Percentiles rank a stretch among this genome's conserved stretches.
Conservation (phyloP, 192 early-diverging fungal species). For the Linnemannia elongata region DNA sequence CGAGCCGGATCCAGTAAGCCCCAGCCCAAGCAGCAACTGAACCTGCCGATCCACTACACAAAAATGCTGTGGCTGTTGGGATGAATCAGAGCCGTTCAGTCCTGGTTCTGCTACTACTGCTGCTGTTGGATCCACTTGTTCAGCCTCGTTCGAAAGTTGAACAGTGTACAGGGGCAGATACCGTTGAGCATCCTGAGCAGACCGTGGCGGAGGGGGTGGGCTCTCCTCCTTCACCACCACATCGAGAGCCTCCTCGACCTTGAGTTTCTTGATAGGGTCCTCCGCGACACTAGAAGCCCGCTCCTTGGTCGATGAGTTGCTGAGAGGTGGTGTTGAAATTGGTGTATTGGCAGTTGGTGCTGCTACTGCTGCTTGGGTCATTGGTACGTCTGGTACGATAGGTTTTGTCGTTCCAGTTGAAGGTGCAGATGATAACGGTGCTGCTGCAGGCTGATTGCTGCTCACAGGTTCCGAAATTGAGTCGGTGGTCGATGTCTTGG, state of each 20-base stretch:
- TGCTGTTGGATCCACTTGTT: constrained; percentile 15
- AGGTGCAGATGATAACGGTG: neutral
- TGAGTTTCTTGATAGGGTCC: neutral
- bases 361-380: neutral
- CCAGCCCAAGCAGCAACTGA: constrained; percentile 70
- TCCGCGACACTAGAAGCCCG: neutral
- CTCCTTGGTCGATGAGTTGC: neutral
- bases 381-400: neutral
- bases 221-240: constrained; percentile 24
- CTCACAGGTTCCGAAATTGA: neutral
- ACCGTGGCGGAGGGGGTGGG: constrained; percentile 18
- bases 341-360: neutral
- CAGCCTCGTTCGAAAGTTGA: constrained; percentile 63
- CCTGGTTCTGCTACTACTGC: neutral
- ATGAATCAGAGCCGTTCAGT: neutral
- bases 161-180: constrained; percentile 81
- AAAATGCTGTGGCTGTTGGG: constrained; percentile 57
- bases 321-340: neutral
- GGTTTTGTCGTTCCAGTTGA: neutral
- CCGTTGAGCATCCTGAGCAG: constrained; percentile 63
- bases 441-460: neutral
- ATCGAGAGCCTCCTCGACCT: neutral
- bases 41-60: constrained; percentile 81
- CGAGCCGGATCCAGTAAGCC: constrained; percentile 57
- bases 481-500: constrained; percentile 32